Conservation (phyloP, 129 eudicot species). For the Chrysanthemum seticuspe region DNA sequence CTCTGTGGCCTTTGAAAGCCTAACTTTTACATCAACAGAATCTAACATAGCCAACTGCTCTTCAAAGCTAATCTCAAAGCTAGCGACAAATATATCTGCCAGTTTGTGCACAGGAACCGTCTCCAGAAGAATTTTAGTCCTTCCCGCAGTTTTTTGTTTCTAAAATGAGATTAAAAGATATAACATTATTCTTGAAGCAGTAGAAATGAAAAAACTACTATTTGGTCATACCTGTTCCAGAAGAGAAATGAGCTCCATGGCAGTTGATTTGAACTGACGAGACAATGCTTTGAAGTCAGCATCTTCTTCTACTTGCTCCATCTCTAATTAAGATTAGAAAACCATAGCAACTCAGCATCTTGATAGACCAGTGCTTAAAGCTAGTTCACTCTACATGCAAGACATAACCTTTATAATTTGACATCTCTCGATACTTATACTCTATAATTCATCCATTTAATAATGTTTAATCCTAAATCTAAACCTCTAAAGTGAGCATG, state of each 20-base stretch:
- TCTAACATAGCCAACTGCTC: conserved; percentile 92
- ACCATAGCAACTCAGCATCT: conserved; percentile 36
- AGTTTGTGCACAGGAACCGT: conserved; percentile 84
- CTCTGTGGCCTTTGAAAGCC: conserved; percentile 92
- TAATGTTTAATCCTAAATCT: conserved; percentile 13
- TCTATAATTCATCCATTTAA: background rate
- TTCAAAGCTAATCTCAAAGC: conserved; percentile 93
- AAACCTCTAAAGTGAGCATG: background rate
- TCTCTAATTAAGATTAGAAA: conserved; percentile 55
- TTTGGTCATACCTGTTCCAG: conserved; percentile 77
- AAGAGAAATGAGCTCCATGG: conserved; percentile 84
- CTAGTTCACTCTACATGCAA: conserved; percentile 25
- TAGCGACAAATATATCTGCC: conserved; percentile 97
- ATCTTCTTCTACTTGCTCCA: conserved; percentile 96
- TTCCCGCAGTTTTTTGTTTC: conserved; percentile 97
- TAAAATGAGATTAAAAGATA: conserved; percentile 17
- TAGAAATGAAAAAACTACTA: background rate
- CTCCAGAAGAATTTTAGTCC: conserved; percentile 89
- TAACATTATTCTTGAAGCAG: background rate
- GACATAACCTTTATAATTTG: conserved; percentile 14
- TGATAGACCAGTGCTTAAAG: conserved; percentile 22
- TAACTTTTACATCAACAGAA: conserved; percentile 84
- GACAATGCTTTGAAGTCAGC: conserved; percentile 75
- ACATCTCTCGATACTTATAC: conserved; percentile 8
- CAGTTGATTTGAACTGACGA: conserved; percentile 83